Evolutionary conservation across 176 grass and related monocot species (phyloP).

Genomic region (Zoysia japonica): DNA sequence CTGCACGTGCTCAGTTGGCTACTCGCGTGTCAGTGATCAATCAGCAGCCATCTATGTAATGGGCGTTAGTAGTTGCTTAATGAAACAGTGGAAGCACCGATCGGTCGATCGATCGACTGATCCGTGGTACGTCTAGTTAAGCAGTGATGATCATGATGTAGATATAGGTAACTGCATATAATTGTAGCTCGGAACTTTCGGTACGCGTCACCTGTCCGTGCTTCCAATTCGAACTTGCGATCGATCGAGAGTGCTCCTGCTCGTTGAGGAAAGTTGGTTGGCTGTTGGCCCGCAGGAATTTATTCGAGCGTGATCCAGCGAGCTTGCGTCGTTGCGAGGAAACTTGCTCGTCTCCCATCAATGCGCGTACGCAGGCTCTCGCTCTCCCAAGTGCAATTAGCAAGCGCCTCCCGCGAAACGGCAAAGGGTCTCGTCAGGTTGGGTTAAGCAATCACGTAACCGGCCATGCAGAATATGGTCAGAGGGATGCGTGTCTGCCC

Average conservation of each 20-base stretch:
- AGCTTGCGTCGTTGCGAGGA: neutral
- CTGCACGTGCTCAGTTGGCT: constrained; percentile 2
- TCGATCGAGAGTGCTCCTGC: neutral
- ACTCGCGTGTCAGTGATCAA: constrained; percentile 28
- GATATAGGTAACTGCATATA: constrained; percentile 48
- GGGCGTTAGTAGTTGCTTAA: constrained; percentile 19
- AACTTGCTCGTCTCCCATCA: neutral
- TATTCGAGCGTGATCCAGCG: constrained; percentile 25
- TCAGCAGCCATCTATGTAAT: constrained; percentile 7
- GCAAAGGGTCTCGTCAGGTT: neutral
- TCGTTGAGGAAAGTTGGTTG: constrained; percentile 44
- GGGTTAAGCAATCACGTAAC: neutral
- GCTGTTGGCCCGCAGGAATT: constrained; percentile 42
- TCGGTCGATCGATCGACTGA: neutral
- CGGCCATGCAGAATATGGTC: neutral
- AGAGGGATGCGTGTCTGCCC: neutral
- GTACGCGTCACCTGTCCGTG: constrained; percentile 44
- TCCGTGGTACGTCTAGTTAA: neutral
- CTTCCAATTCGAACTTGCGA: neutral
- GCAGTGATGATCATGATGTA: constrained; percentile 25
- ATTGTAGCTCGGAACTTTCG: constrained; percentile 45
- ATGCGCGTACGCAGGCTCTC: no score
- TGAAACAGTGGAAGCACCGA: constrained; percentile 2
- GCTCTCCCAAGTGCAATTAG: neutral
- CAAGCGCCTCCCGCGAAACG: neutral